Conservation (phyloP, 352 stramenopile species). For the Phytophthora tentaculata region DNA sequence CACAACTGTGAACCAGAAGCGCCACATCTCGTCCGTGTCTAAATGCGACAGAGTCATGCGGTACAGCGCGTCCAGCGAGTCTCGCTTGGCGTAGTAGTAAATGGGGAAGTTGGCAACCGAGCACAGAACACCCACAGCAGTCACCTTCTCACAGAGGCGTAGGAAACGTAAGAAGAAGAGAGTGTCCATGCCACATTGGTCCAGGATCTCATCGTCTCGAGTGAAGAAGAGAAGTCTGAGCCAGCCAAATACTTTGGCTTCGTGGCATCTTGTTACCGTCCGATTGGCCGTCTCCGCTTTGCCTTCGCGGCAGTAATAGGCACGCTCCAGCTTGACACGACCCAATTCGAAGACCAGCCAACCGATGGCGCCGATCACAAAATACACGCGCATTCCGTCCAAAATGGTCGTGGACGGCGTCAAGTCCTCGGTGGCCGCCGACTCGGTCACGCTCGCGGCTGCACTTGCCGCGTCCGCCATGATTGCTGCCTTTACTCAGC, state of each 20-base stretch:
- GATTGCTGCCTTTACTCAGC: background rate
- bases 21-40: conserved; percentile 52
- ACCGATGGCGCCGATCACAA: conserved; percentile 60
- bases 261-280: conserved; percentile 44
- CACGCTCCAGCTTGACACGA: conserved; percentile 57
- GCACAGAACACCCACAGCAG: conserved; percentile 57
- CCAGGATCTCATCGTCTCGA: conserved; percentile 72
- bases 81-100: conserved; percentile 67
- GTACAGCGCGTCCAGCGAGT: conserved; percentile 53
- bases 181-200: conserved; percentile 79
- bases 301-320: conserved; percentile 81
- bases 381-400: conserved; percentile 71
- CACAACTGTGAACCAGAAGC: conserved; percentile 69
- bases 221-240: conserved; percentile 60
- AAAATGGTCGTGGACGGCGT: conserved; percentile 70
- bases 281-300: conserved; percentile 60
- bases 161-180: conserved; percentile 85
- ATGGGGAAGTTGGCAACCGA: conserved; percentile 78
- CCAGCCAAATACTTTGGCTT: conserved; percentile 56
- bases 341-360: conserved; percentile 76
- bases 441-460: conserved; percentile 39
- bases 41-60: conserved; percentile 78
- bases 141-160: conserved; percentile 74
- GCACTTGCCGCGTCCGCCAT: conserved; percentile 42
- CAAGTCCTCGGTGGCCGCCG: conserved; percentile 54